Conservation (phyloP, 441 rosid species). For the Euphorbia celastroides region DNA sequence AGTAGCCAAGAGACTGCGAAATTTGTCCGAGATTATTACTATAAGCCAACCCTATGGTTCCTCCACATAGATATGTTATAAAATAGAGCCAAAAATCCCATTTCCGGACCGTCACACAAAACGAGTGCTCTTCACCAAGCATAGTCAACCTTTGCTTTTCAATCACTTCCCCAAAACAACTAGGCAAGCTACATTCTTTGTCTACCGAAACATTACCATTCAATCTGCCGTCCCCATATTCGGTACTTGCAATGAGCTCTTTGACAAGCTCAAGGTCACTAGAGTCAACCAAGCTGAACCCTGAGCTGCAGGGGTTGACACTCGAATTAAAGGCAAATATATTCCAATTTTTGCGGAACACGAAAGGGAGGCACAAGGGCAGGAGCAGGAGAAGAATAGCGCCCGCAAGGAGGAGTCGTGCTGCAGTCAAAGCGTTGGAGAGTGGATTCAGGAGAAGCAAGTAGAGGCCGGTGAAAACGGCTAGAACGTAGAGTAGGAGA, state of each 20-base stretch:
- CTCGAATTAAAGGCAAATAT: conserved; percentile 18
- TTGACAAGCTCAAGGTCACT: conserved; percentile 41
- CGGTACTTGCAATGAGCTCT: conserved; percentile 28
- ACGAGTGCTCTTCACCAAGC: conserved; percentile 77
- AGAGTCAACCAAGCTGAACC: conserved; percentile 31
- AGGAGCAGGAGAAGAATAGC: conserved; percentile 46
- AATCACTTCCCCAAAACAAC: conserved; percentile 20
- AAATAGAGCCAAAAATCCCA: conserved; percentile 83
- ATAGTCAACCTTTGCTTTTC: conserved; percentile 35
- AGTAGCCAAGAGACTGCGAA: conserved; percentile 57
- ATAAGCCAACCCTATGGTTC: conserved; percentile 72
- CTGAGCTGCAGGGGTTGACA: conserved; percentile 20
- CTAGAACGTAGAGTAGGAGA: conserved; percentile 46
- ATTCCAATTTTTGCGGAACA: conserved; percentile 36
- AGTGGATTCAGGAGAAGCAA: conserved; percentile 53
- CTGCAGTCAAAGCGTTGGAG: conserved; percentile 29
- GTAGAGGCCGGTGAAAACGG: conserved; percentile 63
- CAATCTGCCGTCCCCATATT: no score
- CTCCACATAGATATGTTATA: conserved; percentile 65
- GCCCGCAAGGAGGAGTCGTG: conserved; percentile 55
- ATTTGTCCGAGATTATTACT: conserved; percentile 89
- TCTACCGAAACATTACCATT: conserved; percentile 14
- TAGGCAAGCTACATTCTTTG: conserved; percentile 10
- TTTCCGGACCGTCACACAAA: conserved; percentile 36
- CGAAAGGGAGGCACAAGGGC: conserved; percentile 55